Evolutionary conservation across 2,329 filamentous ascomycete genomes (phyloP), one percentile per base, ranked within the genome.

Genomic region (Diaporthe humulicola): DNA sequence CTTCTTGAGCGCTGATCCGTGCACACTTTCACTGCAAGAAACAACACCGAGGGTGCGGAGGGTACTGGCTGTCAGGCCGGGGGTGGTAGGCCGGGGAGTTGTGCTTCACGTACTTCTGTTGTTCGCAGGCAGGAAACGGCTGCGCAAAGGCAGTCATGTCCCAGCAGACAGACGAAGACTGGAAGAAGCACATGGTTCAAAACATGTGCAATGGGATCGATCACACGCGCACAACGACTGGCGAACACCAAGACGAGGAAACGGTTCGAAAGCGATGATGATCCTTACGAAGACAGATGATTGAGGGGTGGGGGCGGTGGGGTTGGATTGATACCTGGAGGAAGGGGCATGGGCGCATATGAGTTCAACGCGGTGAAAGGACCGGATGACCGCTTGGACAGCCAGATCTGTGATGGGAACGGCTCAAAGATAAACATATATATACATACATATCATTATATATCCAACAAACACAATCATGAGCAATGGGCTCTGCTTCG

Each of bases 401-500:
- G 64, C 48, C 48, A 54, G 64, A 54, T 66, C 64, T 69, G 45
- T 40, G 45, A 54, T 3, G 64, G 25, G 48, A 69, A 38, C 48
- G 64, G n/a, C 64, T 40, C 33, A n/a, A 69, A 38, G 30, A 28
- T 25, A 69, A 30, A 40, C 25, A 40, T 67, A 67, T 52, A 52
- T 33, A 9, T 42, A 61, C n/a, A 67, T 8, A 38, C 17, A 36
- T 54, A 54, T 54, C 48, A 22, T 19, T 40, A 69, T 40, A 67
- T 15, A 69, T 54, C 15, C 48, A 52, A 52, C 33, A 38, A 52
- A 69, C n/a, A 22, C 48, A 54, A 36, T 17, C 45, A 69, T 69
- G 15, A 40, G 48, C 30, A 54, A 15, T 69, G 33, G 48, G 9
- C 40, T 54, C 64, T 69, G 48, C 64, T 25, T 14, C 10, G 48